Percentiles rank a stretch among this genome's conserved stretches.
These are phyloP conservation scores for Trichoderma gracile DNA, from an alignment of 2,329 filamentous ascomycete genomes.

Conservation along the genomic window DNA sequence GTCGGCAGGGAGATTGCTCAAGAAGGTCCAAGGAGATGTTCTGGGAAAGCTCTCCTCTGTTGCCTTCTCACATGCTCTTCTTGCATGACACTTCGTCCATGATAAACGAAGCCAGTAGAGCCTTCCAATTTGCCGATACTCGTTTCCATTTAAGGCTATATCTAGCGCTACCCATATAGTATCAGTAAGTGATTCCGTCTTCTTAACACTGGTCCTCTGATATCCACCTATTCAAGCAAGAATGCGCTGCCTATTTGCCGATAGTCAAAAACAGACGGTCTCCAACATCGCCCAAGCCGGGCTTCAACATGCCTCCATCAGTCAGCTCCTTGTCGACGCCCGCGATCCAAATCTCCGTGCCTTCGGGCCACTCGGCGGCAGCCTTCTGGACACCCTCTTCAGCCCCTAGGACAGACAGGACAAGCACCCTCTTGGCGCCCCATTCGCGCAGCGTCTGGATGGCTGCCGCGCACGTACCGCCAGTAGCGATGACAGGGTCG, in stretches of 20 bases:
- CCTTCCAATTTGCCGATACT: not conserved
- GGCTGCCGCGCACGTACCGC: constrained; percentile 83
- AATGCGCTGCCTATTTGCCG: constrained; percentile 63
- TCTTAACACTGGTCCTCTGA: not conserved
- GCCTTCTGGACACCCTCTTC: constrained; percentile 68
- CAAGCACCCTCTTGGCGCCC: constrained; percentile 80
- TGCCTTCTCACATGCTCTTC: not conserved
- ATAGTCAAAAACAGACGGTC: constrained; percentile 87
- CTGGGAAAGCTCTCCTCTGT: not conserved
- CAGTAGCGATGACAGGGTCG: constrained; percentile 92
- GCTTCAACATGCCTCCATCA: constrained; percentile 83
- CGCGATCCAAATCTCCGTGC: constrained; percentile 78
- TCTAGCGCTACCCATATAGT: constrained; percentile 23
- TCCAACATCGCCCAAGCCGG: constrained; percentile 86
- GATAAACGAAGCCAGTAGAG: not conserved
- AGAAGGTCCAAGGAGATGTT: not conserved
- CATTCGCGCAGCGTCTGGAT: constrained; percentile 88
- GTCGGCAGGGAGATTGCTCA: too few relatives aligned
- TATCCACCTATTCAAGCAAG: not conserved
- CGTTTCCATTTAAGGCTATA: constrained; percentile 21
- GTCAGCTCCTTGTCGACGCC: constrained; percentile 75
- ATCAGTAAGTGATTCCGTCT: constrained; percentile 24
- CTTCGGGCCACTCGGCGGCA: constrained; percentile 75
- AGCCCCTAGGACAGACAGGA: constrained; percentile 75
- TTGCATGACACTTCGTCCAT: not conserved